phyloP scores from a whole-genome alignment of 2,329 filamentous ascomycete species.

The Monosporascus cannonballus region DNA sequence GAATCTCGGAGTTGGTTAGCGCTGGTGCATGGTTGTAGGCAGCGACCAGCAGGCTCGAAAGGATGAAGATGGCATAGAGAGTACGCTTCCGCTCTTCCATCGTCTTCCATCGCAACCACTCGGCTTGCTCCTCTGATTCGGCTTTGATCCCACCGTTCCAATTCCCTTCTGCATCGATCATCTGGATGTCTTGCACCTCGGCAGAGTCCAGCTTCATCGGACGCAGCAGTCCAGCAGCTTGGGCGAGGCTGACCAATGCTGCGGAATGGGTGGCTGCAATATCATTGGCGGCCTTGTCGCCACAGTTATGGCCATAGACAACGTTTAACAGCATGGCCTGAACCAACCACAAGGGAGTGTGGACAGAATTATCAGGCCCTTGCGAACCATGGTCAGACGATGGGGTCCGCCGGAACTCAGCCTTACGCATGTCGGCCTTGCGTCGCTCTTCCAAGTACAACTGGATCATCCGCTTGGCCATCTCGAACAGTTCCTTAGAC shows the following conservation, averaged over 20 bases:
- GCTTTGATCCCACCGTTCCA: constrained; percentile 38
- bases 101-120: constrained; percentile 86
- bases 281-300: constrained; percentile 83
- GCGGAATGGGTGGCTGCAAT: constrained; percentile 91
- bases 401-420: constrained; percentile 48
- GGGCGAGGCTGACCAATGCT: constrained; percentile 82
- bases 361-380: constrained; percentile 53
- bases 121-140: constrained; percentile 54
- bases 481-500: constrained; percentile 82
- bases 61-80: constrained; percentile 81
- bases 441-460: constrained; percentile 86
- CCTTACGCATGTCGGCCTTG: constrained; percentile 71
- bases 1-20: constrained; percentile 89
- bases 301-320: constrained; percentile 91
- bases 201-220: constrained; percentile 38
- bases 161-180: constrained; percentile 45
- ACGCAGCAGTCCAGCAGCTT: constrained; percentile 69
- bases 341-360: constrained; percentile 88
- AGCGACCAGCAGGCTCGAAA: constrained; percentile 85
- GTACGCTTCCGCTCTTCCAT: constrained; percentile 90
- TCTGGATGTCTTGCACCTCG: constrained; percentile 49
- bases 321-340: constrained; percentile 97
- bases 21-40: constrained; percentile 90
- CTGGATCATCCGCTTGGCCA: constrained; percentile 92
- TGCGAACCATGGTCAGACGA: constrained; percentile 41